Base-by-base conservation (phyloP, 2,329 filamentous ascomycete genomes). In the Penicillium griseofulvum region DNA sequence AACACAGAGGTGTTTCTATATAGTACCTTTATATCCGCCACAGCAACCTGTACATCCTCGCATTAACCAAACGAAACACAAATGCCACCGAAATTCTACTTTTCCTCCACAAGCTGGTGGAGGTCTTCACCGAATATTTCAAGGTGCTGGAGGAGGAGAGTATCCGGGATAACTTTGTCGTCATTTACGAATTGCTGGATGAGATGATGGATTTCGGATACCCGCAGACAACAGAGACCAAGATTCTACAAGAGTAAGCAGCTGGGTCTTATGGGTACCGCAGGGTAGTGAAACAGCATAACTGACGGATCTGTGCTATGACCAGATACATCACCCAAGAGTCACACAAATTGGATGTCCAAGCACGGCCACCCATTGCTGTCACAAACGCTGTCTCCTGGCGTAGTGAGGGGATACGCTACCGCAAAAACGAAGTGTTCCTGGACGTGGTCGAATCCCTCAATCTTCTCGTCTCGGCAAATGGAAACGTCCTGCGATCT, bases 191-290 rank as follows among this genome's bases (percentile, higher is more conserved):
- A 77, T 79, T 99, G 58, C 84, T 99, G 60, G 94, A 99, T 72
- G 94, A 99, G 80, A 99, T 99, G 94, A 99, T 99, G 94, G 94
- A 99, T 77, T 99, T 99, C 81, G 94, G 94, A 61, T 97, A 99
- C 74, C 94, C 94, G 6, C 94, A 99, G 76, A 99, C 94, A 10
- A 99, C 94, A 63, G 94, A 99, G 76, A 90, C 86, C 74, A 99
- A 99, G 83, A 99, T 99, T 73, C 80, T 99, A 58, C 94, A 99
- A 76, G 94, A 99, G 80, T 86, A 78, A 66, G 75, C 54, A 49
- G 36, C 38, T 39, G 24, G 17, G 5, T 43, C 31, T 39, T 17
- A 17, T 17, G 28, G 38, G 22, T 34, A 14, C 34, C 11, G 22
- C 33, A 38, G 47, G 34, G 12, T 36, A 39, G 29, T 52, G 31